phyloP scores from a whole-genome alignment of 2,329 filamentous ascomycete species.

The Microsporum canis region DNA sequence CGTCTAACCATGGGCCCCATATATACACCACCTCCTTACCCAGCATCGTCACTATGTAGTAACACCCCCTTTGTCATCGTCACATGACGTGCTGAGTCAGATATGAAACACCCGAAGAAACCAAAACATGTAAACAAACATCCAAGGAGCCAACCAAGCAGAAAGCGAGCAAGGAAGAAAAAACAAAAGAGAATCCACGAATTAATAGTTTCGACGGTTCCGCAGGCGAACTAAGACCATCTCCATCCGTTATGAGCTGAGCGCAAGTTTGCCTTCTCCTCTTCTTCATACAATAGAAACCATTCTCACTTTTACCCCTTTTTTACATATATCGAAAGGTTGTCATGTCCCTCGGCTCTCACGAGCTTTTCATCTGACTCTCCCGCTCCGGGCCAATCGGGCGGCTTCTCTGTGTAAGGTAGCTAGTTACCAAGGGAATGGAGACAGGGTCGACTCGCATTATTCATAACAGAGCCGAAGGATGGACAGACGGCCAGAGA shows the following conservation, averaged over 20 bases:
- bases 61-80: neutral
- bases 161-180: neutral
- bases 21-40: neutral
- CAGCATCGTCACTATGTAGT: neutral
- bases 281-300: neutral
- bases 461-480: neutral
- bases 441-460: neutral
- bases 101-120: neutral
- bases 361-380: neutral
- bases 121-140: neutral
- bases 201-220: neutral
- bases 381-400: neutral
- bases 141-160: neutral
- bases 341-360: neutral
- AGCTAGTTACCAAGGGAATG: neutral
- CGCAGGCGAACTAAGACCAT: neutral
- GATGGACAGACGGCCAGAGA: neutral
- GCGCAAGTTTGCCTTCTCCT: neutral
- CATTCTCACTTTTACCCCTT: neutral
- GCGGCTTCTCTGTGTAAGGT: neutral
- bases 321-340: neutral
- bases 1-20: too few relatives aligned
- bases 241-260: neutral
- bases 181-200: neutral
- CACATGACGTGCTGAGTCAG: neutral